These are phyloP conservation scores for Malassezia equina DNA, from an alignment of 1,284 basidiomycete genomes.

Conservation along the genomic window DNA sequence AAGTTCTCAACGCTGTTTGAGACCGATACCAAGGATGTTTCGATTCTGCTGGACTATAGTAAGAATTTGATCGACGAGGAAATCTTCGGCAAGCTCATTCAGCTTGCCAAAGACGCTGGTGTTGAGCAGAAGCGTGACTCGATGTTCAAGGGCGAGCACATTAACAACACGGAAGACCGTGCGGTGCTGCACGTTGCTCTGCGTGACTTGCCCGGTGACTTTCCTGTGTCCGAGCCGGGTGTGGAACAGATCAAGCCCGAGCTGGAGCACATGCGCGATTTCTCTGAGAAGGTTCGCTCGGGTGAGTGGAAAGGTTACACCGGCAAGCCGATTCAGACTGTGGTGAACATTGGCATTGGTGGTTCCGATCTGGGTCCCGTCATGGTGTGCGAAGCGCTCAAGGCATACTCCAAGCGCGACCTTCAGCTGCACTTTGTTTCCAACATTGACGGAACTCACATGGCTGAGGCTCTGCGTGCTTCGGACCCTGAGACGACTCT, in stretches of 20 bases:
- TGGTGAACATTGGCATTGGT: slow-evolving; percentile 98
- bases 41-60: slow-evolving; percentile 86
- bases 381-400: slow-evolving; percentile 97
- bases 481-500: slow-evolving; percentile 87
- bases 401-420: slow-evolving; percentile 80
- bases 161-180: slow-evolving; percentile 95
- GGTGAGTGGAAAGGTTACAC: slow-evolving; percentile 94
- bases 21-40: slow-evolving; percentile 59
- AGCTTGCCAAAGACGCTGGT: slow-evolving; percentile 71
- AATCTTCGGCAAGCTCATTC: slow-evolving; percentile 61
- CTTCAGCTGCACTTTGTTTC: slow-evolving; percentile 81
- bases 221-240: slow-evolving; percentile 64
- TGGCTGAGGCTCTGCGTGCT: slow-evolving; percentile 72
- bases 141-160: slow-evolving; percentile 91
- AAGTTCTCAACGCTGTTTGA: slow-evolving; percentile 70
- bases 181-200: slow-evolving; percentile 91
- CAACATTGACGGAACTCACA: slow-evolving; percentile 96
- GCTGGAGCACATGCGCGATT: slow-evolving; percentile 80
- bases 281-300: slow-evolving; percentile 71
- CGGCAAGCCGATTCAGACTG: slow-evolving; percentile 81
- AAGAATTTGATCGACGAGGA: slow-evolving; percentile 89
- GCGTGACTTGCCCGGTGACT: slow-evolving; percentile 63
- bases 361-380: slow-evolving; percentile 95
- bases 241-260: slow-evolving; percentile 73
- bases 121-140: slow-evolving; percentile 77